Base-by-base conservation (phyloP, 208 protist genomes). In the Leishmania gerbilli region DNA sequence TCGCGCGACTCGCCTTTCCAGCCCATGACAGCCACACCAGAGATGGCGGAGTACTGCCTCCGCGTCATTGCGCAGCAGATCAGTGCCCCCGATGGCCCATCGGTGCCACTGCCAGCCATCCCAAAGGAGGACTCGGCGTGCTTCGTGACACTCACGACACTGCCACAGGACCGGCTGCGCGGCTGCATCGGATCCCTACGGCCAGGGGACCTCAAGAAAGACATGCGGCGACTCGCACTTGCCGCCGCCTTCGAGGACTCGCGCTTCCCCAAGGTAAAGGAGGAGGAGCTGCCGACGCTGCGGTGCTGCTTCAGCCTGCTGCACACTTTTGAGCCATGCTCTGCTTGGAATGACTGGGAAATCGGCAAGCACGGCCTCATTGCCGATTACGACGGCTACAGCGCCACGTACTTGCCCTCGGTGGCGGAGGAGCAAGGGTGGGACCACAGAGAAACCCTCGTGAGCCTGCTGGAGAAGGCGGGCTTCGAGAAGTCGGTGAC, bases 11-110 rank as follows among this genome's bases (percentile, higher is more conserved):
- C 37, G 19, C 24, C 34, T 65, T 31, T 19, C n/a, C 42, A 11
- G 56, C 21, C 76, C 6, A 89, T 91, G 80, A 71, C 88, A 65
- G 93, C 95, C 31, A 96, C 93, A 13, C 84, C 84, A 7, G 92
- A 95, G 34, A 98, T 98, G 95, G 91, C 90, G n/a, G 88, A 82
- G 75, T 98, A 95, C 84, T 98, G 95, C 87, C 91, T 95, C 80
- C 84, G 88, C 58, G 92, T 96, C 24, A 89, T 97, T 31, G 74
- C 69, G 11, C 89, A 86, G 55, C 82, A 86, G 45, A 76, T 96
- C 45, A 84, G 65, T 7, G 78, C 85, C 27, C 75, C 89, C 42
- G 62, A 86, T 27, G 47, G 76, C 74, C 84, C 95, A 62, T 65
- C 71, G 37, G 77, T 89, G 83, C 84, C 89, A 76, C 34, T 81